Evolutionary conservation across 768 basidiomycete species (phyloP), one percentile per base, ranked within the genome.

Genomic region (Holtermannia corniformis): DNA sequence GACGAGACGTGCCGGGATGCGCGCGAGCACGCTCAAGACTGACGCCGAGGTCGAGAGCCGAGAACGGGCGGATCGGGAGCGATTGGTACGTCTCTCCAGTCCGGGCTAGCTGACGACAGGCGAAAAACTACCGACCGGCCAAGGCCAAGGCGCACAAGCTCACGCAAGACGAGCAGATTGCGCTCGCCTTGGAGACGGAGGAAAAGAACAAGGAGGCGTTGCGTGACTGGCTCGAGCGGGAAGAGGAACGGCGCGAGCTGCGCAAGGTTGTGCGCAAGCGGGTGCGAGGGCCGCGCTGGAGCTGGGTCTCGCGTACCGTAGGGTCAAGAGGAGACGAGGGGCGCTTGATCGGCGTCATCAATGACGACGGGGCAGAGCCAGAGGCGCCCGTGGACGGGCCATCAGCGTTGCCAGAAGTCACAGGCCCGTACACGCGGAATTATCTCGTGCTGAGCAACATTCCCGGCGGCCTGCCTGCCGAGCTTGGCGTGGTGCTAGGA

Each of bases 401-500:
- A 7, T 21, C 45, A 42, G 10, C n/a, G 27, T 37, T 46, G 44
- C 49, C 50, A 20, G 52, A 41, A 12, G 5, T 32, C 40, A 11
- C 55, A 4, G 52, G 49, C 3, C 54, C 56, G 21, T 71, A 67
- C 49, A 63, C 58, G 11, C 50, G 67, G 48, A 71, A 71, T 49
- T 68, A 68, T 52, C 55, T 71, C 28, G 64, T 71, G 32, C 60
- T 71, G 4, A 65, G 64, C 1, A 59, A 66, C 23, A 61, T 72
- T n/a, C 61, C 64, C 12, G 64, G 70, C 10, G 63, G 65, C 19
- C 54, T 65, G 10, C 52, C 65, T 5, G 80, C 84, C 25, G 87
- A 84, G 11, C 86, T 91, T 83, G 52, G 77, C 5, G 82, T 87
- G 1, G 77, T 93, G 75, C 88, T 96, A 61, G 90, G 92, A 1